phyloP scores from a whole-genome alignment of 768 basidiomycete genomes.

The Amanita rubescens region DNA sequence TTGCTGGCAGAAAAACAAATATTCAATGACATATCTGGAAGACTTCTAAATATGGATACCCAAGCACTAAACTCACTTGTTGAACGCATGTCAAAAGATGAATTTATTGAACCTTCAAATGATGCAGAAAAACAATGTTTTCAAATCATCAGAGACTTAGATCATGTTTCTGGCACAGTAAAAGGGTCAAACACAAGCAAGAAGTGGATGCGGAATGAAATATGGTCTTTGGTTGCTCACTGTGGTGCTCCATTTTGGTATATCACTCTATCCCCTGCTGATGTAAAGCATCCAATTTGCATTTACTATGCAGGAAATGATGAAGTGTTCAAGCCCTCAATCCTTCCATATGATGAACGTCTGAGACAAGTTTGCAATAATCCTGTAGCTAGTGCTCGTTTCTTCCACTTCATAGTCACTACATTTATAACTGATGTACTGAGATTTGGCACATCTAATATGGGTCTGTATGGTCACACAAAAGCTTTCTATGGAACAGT shows the following conservation, averaged over 20 bases:
- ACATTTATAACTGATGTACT: constrained; percentile 20
- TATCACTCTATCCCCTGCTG: too few relatives aligned
- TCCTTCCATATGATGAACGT: constrained; percentile 6
- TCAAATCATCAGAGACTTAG: constrained; percentile 14
- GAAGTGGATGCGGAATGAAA: too few relatives aligned
- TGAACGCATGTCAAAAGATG: constrained; percentile 9
- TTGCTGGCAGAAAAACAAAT: constrained; percentile 11
- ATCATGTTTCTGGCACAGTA: constrained; percentile 16
- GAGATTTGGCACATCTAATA: too few relatives aligned
- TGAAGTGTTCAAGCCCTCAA: constrained; percentile 9
- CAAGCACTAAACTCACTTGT: constrained; percentile 6
- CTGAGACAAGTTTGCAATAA: constrained; percentile 13
- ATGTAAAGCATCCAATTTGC: constrained; percentile 23
- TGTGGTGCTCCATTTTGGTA: too few relatives aligned
- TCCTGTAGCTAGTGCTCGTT: constrained; percentile 22
- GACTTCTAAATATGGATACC: constrained; percentile 10
- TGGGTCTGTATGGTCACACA: constrained; percentile 23
- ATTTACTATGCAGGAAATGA: constrained; percentile 21
- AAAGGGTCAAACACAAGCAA: too few relatives aligned
- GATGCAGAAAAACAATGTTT: constrained; percentile 7
- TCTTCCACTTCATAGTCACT: constrained; percentile 19
- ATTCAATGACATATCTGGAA: constrained; percentile 12
- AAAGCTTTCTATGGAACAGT: constrained; percentile 28
- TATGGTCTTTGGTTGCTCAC: too few relatives aligned
- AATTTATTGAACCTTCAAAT: too few relatives aligned